Base-by-base conservation (phyloP, 441 rosid genomes). In the Bruguiera hainesii region DNA sequence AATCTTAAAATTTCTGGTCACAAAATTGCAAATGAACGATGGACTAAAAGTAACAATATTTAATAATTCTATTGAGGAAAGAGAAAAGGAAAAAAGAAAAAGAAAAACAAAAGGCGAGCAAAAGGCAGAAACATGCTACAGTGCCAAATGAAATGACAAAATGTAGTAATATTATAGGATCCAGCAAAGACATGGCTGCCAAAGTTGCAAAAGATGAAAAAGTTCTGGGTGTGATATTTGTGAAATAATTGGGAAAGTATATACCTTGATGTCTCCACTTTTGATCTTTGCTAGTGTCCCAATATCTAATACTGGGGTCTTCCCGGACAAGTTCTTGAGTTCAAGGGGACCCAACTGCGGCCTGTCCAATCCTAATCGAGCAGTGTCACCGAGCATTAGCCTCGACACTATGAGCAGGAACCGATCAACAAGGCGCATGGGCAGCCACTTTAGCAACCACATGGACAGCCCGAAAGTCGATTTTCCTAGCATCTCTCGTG, bases 281-380 rank as follows among this genome's bases (percentile, higher is more conserved):
- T 78, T 82, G 79, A 92, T 92, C 77, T 79, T 84, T 4, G 88
- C 83, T 2, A 89, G 82, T 11, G 98, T 85, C 0, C 98, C 98
- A 69, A 89, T 76, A 61, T 92, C 98, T 68, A 92, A 71, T 9
- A 92, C 92, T 11, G 97, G 98, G 64, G 98, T 92, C 84, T 92
- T 92, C 19, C 97, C 96, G 7, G 88, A 76, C 70, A 72, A 51
- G 68, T 60, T 81, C 75, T 90, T 90, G 71, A 83, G 88, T 73
- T 87, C 81, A n/a, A 92, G 84, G 64, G 98, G 98, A 18, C 98
- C 98, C 28, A 84, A 69, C 53, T 79, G 65, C 18, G 97, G 97
- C 63, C 97, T 83, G 57, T 65, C 78, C 67, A 90, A 76, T 35
- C 96, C 98, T 20, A 83, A 69, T 60, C 74, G 80, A n/a, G 79